Evolutionary conservation across 2,329 filamentous ascomycete genomes (phyloP), one percentile per base, ranked within the genome.

Genomic region (Sarocladium kiliense): DNA sequence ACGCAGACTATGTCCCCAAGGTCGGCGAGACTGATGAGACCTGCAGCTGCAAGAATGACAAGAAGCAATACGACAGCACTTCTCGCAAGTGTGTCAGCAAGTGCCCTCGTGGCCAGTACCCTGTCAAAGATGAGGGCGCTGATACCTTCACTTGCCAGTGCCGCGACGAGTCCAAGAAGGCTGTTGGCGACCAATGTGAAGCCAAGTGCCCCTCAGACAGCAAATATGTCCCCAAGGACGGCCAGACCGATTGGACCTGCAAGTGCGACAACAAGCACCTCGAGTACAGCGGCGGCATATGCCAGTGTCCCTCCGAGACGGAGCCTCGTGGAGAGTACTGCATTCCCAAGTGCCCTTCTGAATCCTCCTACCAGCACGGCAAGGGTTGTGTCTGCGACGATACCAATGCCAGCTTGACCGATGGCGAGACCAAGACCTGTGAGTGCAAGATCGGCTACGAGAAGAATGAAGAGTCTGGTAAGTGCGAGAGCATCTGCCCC

Each of bases 191-290:
- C 19, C 4, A 23, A 6, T 45, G 41, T 18, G 25, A 45, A 19
- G n/a, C 41, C 18, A 45, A 45, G 19, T 45, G 41, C 19, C 41
- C 41, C 25, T 7, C 10, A 23, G 41, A 26, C 41, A 16, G 25
- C 7, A 10, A 9, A 18, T 45, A 45, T 26, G 41, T 45, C 7
- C 41, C 41, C 41, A 45, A 45, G 41, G 19, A 45, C 7, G 41
- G 41, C 23, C 9, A 23, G 10, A 26, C 7, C 5, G 12, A 45
- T 7, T 23, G 32, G 25, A 49, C 44, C 25, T 49, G 44, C 44
- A 49, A 49, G 26, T 49, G 44, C n/a, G 26, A 49, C 44, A 49
- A 49, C 44, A 12, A 11, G 44, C 10, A 49, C 44, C 26, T 49
- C 23, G 23, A 49, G 44, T 49, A 49, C 21, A 9, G 6, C 25